These are phyloP conservation scores for Antitrichia curtipendula DNA, from an alignment of 225 moss, liverwort and hornwort genomes.

Conservation along the genomic window DNA sequence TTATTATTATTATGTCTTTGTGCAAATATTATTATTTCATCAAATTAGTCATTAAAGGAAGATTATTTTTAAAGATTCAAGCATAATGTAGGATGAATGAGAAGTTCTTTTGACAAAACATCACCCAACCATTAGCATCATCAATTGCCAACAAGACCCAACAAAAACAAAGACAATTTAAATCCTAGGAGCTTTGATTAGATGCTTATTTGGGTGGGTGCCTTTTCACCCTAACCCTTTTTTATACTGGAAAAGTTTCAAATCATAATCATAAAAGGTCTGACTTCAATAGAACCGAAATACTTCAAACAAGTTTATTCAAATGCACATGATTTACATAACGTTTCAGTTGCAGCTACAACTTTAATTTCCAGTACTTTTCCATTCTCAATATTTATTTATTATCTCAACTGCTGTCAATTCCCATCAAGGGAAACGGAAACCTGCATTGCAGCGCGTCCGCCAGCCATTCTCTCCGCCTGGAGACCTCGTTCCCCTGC, in stretches of 20 bases:
- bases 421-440: conserved; percentile 11
- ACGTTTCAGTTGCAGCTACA: background rate
- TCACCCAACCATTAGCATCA: background rate
- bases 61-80: no score
- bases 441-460: conserved; percentile 65
- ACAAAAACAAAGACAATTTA: background rate
- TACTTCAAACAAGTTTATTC: background rate
- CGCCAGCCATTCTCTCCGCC: conserved; percentile 91
- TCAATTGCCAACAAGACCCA: background rate
- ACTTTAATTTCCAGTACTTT: background rate
- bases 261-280: background rate
- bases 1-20: no score
- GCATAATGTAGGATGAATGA: background rate
- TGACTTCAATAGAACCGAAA: background rate
- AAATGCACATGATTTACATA: background rate
- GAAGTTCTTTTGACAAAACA: background rate
- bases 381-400: background rate
- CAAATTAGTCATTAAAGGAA: background rate
- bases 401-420: background rate
- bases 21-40: background rate
- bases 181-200: background rate
- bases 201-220: background rate
- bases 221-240: background rate
- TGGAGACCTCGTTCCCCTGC: conserved; percentile 73
- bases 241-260: no score